phyloP scores from a whole-genome alignment of 164 flowering plant species.

The Echeveria elegans region DNA sequence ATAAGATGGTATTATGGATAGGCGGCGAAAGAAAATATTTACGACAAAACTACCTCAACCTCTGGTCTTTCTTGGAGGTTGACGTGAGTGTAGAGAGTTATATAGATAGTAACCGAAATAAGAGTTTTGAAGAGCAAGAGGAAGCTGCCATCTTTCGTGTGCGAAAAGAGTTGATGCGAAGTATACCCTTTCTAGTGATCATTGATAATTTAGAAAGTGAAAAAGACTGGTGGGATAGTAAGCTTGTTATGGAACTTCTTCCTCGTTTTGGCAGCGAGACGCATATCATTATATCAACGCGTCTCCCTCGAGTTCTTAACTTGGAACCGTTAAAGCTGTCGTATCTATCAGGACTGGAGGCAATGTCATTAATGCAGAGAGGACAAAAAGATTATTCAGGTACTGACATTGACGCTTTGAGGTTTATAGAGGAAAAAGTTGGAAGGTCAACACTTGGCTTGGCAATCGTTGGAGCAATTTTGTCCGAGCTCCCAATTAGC shows the following conservation, averaged over 20 bases:
- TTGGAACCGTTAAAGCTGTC: constrained; percentile 85
- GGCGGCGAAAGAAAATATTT: constrained; percentile 84
- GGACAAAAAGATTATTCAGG: constrained; percentile 43
- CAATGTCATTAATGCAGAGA: constrained; percentile 80
- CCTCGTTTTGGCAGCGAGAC: constrained; percentile 95
- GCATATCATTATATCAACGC: constrained; percentile 71
- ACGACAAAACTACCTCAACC: constrained; percentile 77
- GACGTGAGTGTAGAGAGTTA: constrained; percentile 35
- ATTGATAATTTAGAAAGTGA: constrained; percentile 89
- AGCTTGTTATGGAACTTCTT: constrained; percentile 81
- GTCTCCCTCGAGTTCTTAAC: constrained; percentile 68
- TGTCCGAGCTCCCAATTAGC: constrained; percentile 81
- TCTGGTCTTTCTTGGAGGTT: constrained; percentile 65
- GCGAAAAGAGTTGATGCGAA: constrained; percentile 78
- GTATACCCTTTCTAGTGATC: constrained; percentile 72
- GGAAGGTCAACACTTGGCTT: constrained; percentile 76
- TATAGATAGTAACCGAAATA: constrained; percentile 40
- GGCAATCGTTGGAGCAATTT: constrained; percentile 69
- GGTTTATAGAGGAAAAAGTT: constrained; percentile 73
- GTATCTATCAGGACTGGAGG: constrained; percentile 78
- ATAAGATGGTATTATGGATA: constrained; percentile 91
- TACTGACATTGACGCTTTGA: constrained; percentile 62
- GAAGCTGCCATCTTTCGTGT: constrained; percentile 63
- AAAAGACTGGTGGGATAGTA: constrained; percentile 94
- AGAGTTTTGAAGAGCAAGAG: constrained; percentile 84